Evolutionary conservation across 2,329 filamentous ascomycete genomes (phyloP).

Genomic region (Aureobasidium sp.): DNA sequence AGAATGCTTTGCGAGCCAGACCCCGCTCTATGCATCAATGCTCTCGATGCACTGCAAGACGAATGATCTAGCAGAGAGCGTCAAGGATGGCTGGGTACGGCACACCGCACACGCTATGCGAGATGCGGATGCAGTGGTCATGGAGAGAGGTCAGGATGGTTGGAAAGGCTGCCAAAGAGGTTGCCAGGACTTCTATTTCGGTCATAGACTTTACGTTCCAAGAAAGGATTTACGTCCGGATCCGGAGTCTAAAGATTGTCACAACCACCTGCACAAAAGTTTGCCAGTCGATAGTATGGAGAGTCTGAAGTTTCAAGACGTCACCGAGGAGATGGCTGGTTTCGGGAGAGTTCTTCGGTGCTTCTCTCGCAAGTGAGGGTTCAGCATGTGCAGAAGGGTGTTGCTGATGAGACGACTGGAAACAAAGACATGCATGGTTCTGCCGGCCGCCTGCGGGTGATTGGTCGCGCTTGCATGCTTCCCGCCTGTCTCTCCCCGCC

Average conservation of each 20-base stretch:
- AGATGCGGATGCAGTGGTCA: conserved; percentile 6
- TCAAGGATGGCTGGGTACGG: conserved; percentile 8
- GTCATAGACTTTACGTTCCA: conserved; percentile 1
- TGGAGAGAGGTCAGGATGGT: not conserved
- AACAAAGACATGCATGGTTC: conserved; percentile 10
- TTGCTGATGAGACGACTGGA: conserved; percentile 9
- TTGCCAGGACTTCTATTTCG: conserved; percentile 1
- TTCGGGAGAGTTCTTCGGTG: not conserved
- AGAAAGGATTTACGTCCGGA: conserved; percentile 5
- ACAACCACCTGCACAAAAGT: not conserved
- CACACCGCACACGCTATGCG: not conserved
- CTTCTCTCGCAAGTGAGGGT: not conserved
- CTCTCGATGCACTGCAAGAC: not conserved
- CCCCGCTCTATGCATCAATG: conserved; percentile 1
- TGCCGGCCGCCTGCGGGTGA: not conserved
- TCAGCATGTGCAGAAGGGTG: not conserved
- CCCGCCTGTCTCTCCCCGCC: conserved; percentile 8
- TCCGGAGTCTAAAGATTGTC: not conserved
- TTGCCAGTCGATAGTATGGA: not conserved
- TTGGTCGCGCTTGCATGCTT: conserved; percentile 4
- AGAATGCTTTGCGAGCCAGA: not conserved
- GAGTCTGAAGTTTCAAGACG: not conserved
- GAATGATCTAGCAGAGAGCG: not conserved
- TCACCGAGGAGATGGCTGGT: not conserved
- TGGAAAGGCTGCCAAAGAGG: not conserved